Base-by-base conservation (phyloP, 179 eudicot species). In the Sideroxylon spinosum region DNA sequence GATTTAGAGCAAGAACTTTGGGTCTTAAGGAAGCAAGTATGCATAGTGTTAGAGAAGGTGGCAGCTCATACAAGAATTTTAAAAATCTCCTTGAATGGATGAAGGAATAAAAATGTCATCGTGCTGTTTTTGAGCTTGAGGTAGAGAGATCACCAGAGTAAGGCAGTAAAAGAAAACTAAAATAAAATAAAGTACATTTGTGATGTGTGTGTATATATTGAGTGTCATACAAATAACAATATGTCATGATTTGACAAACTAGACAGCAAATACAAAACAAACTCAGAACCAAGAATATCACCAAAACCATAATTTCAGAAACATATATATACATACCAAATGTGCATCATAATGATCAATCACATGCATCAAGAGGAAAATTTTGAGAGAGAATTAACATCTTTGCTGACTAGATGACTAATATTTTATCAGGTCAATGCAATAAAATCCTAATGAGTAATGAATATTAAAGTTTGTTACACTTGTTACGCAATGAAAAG, bases 31-130 rank as follows among this genome's bases (percentile, higher is more conserved):
- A 75, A 46, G 44, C 4, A 13, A 71, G 75, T 9, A 25, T 6
- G 8, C 25, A 13, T 14, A 67, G 74, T 23, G 48, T 80, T 48
- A 48, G 23, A 16, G 78, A 79, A 63, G 66, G 78, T 25, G 78
- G 82, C 20, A 22, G 61, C 78, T 79, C 82, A 55, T 57, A 63
- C 52, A 65, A 55, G 19, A 79, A 79, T 55, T 55, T 79, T 23
- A 53, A n/a, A 25, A 46, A 65, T 32, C 73, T 79, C 50, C 37
- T 79, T 26, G 73, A 74, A 28, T 64, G 66, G 73, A 29, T 73
- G 73, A 65, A 74, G 82, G 62, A n/a, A 25, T 71, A 62, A 62
- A 61, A 4, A 66, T 62, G 52, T 37, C 25, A 37, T 68, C 13
- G 44, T 37, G 9, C 23, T 32, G 71, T 19, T n/a, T 14, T 61